A percentile compares a stretch with the other conserved stretches of the same genome.
Conservation (phyloP, 1,284 basidiomycete genomes). For the Rhodotorula sp. region DNA sequence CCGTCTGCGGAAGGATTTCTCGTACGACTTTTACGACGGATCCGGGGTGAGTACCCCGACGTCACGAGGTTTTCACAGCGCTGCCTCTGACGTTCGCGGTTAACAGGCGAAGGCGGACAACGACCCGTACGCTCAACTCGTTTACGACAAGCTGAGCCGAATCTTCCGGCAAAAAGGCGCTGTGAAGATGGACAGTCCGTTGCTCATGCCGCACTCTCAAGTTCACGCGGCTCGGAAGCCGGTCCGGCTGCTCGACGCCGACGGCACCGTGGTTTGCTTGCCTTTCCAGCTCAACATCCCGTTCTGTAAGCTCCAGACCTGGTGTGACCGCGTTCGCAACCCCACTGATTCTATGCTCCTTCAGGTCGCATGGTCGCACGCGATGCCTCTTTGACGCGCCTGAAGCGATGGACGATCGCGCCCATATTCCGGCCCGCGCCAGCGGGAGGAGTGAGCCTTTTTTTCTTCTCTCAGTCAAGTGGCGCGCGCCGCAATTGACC, state of each 20-base stretch:
- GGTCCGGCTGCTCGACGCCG: slow-evolving; percentile 42
- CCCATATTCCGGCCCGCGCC: slow-evolving; percentile 35
- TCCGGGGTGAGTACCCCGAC: slow-evolving; percentile 12
- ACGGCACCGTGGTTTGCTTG: slow-evolving; percentile 40
- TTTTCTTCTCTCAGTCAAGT: no score
- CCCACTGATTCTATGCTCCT: neutral
- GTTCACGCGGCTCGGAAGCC: slow-evolving; percentile 43
- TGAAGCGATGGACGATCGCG: slow-evolving; percentile 45
- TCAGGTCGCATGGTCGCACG: slow-evolving; percentile 44
- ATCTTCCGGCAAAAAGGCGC: slow-evolving; percentile 44
- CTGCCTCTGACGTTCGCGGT: neutral
- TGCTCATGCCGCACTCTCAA: slow-evolving; percentile 41
- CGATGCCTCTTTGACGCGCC: slow-evolving; percentile 40
- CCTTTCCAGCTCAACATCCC: slow-evolving; percentile 42
- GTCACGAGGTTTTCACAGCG: neutral
- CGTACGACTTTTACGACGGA: slow-evolving; percentile 42
- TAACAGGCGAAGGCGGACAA: slow-evolving; percentile 41
- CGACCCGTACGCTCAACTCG: slow-evolving; percentile 41
- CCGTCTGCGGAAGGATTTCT: slow-evolving; percentile 40
- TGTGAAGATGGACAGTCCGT: slow-evolving; percentile 40
- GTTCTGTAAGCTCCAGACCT: slow-evolving; percentile 34
- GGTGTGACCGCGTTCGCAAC: neutral
- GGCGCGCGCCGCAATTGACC: neutral
- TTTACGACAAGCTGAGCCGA: slow-evolving; percentile 40
- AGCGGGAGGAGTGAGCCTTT: slow-evolving; percentile 31